Evolutionary conservation across 257 asterid species (phyloP), one percentile per base, ranked within the genome.

Genomic region (Solanum dulcamara): DNA sequence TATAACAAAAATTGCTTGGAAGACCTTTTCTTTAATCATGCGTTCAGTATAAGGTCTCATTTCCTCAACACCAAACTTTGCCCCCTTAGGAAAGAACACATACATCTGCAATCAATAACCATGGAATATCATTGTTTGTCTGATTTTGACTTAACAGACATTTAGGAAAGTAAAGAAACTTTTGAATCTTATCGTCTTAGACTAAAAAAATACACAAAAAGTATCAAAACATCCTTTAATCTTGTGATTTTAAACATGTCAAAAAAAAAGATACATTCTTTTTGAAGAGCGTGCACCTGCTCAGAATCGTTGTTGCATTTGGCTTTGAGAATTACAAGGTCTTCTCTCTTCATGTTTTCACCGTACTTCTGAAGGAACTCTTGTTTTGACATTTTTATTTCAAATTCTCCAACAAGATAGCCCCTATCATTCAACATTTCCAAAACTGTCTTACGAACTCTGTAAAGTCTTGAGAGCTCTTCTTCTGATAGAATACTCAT

Each of bases 61-160:
- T 32, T 93, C 90, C 89, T 91, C 90, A 38, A 93, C 97, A 75
- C 99, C 98, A 80, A 94, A 96, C 88, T 94, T 94, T 59, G 80
- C 82, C 50, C 93, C 98, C 72, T 94, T 97, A 1, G 97, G 99
- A 50, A 92, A 96, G 92, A 96, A 93, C 83, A 96, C 93, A 46
- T 93, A 96, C 66, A 96, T 93, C 99, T 96, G 94, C 15, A 32
- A 22, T 48, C 82, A 3, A 22, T 8, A 83, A 62, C 35, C 33
- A 42, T 1, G n/a, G 3, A 74, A 15, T 17, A 20, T 28, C 20
- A 14, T 15, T 4, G 42, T 38, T 71, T 3, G 5, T 4, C 10
- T 28, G 70, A 0, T 28, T 62, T 62, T 62, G 10, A 62, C 22
- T 28, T 62, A 2, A 2, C 37, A 28, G 37, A 30, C 7, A 0